Percentiles rank a stretch among this genome's conserved stretches.
Evolutionary conservation across 2,329 filamentous ascomycete genomes (phyloP).

Genomic region (Coniochaeta sp.): DNA sequence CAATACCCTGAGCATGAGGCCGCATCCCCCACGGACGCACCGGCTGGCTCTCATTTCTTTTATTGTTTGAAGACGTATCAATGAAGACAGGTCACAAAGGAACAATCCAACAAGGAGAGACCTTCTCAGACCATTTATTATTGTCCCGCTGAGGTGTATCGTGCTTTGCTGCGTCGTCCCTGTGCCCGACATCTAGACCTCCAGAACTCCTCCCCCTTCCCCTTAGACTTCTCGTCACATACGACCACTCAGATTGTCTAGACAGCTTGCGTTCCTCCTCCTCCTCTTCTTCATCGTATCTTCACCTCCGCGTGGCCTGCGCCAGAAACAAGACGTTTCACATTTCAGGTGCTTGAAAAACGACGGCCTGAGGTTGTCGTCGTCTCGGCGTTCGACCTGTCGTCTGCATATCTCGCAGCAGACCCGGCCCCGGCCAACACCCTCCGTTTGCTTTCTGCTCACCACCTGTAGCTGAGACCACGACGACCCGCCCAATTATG

Average conservation of each 20-base stretch:
- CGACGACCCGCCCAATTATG: constrained; percentile 2
- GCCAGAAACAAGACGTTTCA: constrained; percentile 3
- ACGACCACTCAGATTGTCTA: background rate
- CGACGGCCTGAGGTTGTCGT: background rate
- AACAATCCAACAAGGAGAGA: constrained; percentile 18
- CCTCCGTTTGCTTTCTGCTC: background rate
- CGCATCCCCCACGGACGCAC: background rate
- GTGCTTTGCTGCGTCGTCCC: too few relatives aligned
- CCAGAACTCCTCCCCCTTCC: too few relatives aligned
- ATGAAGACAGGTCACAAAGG: constrained; percentile 19
- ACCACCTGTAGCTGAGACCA: background rate
- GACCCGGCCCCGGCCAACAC: background rate
- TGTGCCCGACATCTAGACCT: background rate
- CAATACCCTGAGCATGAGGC: background rate
- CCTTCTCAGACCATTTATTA: constrained; percentile 11
- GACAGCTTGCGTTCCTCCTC: too few relatives aligned
- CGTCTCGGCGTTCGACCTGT: background rate
- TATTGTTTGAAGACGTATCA: constrained; percentile 5
- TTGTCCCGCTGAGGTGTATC: constrained; percentile 3
- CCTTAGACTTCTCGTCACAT: background rate
- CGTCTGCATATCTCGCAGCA: background rate
- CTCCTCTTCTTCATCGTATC: background rate
- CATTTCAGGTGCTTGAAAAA: background rate
- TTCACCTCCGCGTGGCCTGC: background rate
- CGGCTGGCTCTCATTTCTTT: background rate